Base-by-base conservation (phyloP, 75 land plant genomes). In the Pinus albicaulis region DNA sequence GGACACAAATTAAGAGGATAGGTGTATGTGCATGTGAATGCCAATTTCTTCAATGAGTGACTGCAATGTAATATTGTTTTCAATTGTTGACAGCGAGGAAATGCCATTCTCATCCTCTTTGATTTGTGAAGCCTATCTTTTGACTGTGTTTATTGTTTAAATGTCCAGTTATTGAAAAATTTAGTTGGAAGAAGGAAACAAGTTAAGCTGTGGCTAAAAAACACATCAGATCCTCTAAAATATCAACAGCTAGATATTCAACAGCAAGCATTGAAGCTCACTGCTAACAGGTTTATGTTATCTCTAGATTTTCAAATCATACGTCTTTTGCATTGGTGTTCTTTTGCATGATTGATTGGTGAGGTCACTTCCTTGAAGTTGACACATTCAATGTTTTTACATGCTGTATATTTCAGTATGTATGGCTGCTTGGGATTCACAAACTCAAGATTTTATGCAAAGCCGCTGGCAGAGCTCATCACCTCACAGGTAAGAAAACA, bases 361-460 rank as follows among this genome's bases (percentile, higher is more conserved):
- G 68, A 13, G n/a, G 31, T 64, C 34, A 3, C 20, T 64, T 34
- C 19, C 38, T 64, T 64, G 41, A 34, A 48, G n/a, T 64, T 64
- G 71, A 68, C 71, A 38, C 11, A 2, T 36, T n/a, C 13, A 38
- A 38, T 68, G 11, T 20, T 26, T 57, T 71, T 5, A 53, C 34
- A 44, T 22, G 36, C 38, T 24, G 48, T 72, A 8, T 58, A 44
- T 23, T 76, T 74, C 95, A 98, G 99, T 69, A 98, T 98, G 86
- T 98, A 98, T 88, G 99, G 99, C 34, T 98, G 99, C 63, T 82
- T 98, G 68, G 99, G 99, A 25, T 98, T 98, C 81, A 77, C 92
- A 34, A 92, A 95, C 73, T 95, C 99, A 73, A 88, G 98, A 77
- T 98, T 98, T 80, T 98, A 95, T 88, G 99, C 99, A 77, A 98